These are phyloP conservation scores for Irpex lacteus DNA, from an alignment of 1,284 basidiomycete genomes.

Conservation along the genomic window DNA sequence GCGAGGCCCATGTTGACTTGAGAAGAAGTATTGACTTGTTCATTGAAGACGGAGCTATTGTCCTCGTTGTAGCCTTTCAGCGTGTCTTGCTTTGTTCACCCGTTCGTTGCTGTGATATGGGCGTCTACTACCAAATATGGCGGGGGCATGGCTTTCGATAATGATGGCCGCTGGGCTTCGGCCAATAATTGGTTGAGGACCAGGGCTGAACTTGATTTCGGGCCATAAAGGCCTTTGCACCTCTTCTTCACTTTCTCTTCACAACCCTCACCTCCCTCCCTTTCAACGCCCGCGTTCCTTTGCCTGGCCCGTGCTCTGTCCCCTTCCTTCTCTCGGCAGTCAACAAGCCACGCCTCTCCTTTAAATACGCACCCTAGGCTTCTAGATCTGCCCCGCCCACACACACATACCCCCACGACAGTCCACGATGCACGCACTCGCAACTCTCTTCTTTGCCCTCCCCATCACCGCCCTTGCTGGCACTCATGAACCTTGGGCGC, in stretches of 20 bases:
- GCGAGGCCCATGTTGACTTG: not conserved
- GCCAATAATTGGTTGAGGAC: not conserved
- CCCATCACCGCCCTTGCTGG: conserved; percentile 22
- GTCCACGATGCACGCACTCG: conserved; percentile 19
- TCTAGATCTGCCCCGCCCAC: not conserved
- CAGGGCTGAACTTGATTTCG: not conserved
- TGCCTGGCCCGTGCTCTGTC: not conserved
- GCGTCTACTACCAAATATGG: not conserved
- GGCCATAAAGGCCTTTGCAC: not conserved
- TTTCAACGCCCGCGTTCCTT: not conserved
- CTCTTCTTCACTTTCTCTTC: not conserved
- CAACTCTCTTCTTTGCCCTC: conserved; percentile 16
- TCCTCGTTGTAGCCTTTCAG: not conserved
- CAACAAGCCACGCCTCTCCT: conserved; percentile 11
- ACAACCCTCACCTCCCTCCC: not conserved
- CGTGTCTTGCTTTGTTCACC: not conserved
- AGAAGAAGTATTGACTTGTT: not conserved
- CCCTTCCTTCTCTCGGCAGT: not conserved
- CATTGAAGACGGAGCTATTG: not conserved
- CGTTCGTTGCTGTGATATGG: not conserved
- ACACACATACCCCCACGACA: conserved; percentile 3
- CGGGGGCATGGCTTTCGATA: not conserved
- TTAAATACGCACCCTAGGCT: conserved; percentile 8
- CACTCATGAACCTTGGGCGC: conserved; percentile 10
- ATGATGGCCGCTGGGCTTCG: not conserved